Percentiles rank a stretch among this genome's conserved stretches.
phyloP scores from a whole-genome alignment of 2,329 filamentous ascomycete genomes.

The Alternaria rosae region DNA sequence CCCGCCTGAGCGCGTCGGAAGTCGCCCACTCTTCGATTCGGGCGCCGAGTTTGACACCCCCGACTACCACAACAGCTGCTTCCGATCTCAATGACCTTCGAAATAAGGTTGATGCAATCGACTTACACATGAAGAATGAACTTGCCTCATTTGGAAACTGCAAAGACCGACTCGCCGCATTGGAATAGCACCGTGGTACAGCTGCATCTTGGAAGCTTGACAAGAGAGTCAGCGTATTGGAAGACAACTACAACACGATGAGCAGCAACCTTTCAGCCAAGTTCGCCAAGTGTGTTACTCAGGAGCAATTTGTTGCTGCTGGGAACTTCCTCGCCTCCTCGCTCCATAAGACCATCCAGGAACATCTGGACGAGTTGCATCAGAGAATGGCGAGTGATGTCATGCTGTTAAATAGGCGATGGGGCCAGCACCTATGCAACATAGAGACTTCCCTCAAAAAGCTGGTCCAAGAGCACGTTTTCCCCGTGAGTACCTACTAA shows the following conservation, averaged over 20 bases:
- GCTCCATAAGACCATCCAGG: not conserved
- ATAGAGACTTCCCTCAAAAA: not conserved
- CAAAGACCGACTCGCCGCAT: not conserved
- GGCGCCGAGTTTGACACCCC: rapidly evolving
- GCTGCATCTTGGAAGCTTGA: not conserved
- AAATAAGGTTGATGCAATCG: not conserved
- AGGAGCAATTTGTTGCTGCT: not conserved
- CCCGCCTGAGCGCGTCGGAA: not conserved
- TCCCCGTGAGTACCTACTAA: not conserved
- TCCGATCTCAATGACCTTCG: not conserved
- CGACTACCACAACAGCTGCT: not conserved
- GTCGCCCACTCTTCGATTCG: not conserved
- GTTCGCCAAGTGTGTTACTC: not conserved
- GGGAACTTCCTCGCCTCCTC: too few relatives aligned
- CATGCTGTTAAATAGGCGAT: rapidly evolving
- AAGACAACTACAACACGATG: not conserved
- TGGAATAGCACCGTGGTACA: not conserved
- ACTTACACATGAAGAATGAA: not conserved
- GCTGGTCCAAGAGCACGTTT: not conserved
- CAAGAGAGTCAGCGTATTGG: not conserved
- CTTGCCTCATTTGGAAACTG: not conserved
- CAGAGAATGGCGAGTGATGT: not conserved
- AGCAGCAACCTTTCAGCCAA: not conserved
- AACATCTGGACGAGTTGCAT: not conserved
- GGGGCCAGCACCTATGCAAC: rapidly evolving